Conservation (phyloP, 805 yeast species). For the Tetrapisispora phaffii region DNA sequence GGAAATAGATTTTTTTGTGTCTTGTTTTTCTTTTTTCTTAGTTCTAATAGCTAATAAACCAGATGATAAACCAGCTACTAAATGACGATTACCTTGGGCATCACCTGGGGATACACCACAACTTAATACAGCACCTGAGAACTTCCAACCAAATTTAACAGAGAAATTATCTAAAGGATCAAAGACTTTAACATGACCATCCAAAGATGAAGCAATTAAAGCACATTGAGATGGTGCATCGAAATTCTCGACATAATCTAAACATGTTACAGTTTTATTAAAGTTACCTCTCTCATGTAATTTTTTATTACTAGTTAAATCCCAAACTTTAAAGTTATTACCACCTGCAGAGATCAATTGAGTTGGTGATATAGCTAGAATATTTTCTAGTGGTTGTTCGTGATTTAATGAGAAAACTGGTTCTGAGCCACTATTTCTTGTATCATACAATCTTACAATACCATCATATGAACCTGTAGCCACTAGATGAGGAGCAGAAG, state of each 20-base stretch:
- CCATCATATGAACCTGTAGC: conserved; percentile 95
- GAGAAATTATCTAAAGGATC: conserved; percentile 73
- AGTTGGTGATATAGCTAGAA: conserved; percentile 68
- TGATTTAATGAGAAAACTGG: conserved; percentile 64
- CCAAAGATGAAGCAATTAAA: conserved; percentile 84
- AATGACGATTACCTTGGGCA: conserved; percentile 48
- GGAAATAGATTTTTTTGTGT: conserved; percentile 2
- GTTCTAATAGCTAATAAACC: conserved; percentile 87
- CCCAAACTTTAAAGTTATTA: conserved; percentile 82
- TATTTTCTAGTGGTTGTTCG: conserved; percentile 74
- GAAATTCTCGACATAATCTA: conserved; percentile 31
- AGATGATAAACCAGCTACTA: conserved; percentile 84
- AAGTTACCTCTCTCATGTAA: conserved; percentile 72
- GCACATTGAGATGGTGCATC: conserved; percentile 33
- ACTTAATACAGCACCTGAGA: conserved; percentile 83
- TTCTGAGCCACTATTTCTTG: conserved; percentile 41
- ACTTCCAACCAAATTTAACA: conserved; percentile 95
- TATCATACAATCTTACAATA: conserved; percentile 69
- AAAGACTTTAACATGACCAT: conserved; percentile 94
- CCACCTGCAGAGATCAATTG: conserved; percentile 70
- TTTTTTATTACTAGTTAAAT: conserved; percentile 60
- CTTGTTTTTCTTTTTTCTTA: conserved; percentile 52
- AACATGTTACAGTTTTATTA: conserved; percentile 85
- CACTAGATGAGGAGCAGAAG: conserved; percentile 65
- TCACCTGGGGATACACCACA: conserved; percentile 77